Evolutionary conservation across 192 early-diverging fungal species (phyloP).

Genomic region (Glomus cerebriforme): DNA sequence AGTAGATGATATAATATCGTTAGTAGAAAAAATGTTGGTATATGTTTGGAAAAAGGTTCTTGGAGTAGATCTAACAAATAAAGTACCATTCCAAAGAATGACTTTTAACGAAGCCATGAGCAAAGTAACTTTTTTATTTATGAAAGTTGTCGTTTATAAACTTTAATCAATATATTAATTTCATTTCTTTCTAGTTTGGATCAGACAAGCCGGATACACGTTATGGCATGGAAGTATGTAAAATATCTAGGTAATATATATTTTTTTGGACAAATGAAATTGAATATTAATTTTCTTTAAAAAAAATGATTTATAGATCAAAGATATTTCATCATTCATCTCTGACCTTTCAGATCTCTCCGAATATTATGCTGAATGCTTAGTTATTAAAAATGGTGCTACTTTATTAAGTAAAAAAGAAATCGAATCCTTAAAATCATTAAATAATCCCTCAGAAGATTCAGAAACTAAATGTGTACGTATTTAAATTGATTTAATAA

Average conservation of each 20-base stretch:
- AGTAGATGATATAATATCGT: conserved; percentile 65
- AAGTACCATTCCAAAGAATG: conserved; percentile 66
- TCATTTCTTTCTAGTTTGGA: conserved; percentile 59
- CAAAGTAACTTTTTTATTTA: conserved; percentile 41
- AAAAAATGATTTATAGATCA: conserved; percentile 32
- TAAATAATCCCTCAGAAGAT: not conserved
- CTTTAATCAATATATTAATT: not conserved
- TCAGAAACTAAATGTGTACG: not conserved
- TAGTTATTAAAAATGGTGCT: conserved; percentile 51
- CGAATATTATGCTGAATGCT: conserved; percentile 48
- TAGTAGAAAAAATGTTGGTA: conserved; percentile 74
- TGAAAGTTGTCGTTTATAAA: not conserved
- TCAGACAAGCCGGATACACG: conserved; percentile 91
- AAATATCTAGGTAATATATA: not conserved
- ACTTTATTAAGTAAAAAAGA: conserved; percentile 20
- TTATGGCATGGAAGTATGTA: conserved; percentile 71
- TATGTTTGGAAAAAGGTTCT: conserved; percentile 63
- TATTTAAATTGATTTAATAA: not conserved
- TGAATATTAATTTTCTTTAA: not conserved
- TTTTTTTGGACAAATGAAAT: not conserved
- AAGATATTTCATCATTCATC: conserved; percentile 40
- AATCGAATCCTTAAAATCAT: not conserved
- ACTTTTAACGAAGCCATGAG: conserved; percentile 83
- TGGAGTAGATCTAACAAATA: conserved; percentile 50
- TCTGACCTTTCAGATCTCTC: conserved; percentile 27